Evolutionary conservation across 352 stramenopile genomes (phyloP), one percentile per base, ranked within the genome.

Genomic region (Phytophthora foliorum): DNA sequence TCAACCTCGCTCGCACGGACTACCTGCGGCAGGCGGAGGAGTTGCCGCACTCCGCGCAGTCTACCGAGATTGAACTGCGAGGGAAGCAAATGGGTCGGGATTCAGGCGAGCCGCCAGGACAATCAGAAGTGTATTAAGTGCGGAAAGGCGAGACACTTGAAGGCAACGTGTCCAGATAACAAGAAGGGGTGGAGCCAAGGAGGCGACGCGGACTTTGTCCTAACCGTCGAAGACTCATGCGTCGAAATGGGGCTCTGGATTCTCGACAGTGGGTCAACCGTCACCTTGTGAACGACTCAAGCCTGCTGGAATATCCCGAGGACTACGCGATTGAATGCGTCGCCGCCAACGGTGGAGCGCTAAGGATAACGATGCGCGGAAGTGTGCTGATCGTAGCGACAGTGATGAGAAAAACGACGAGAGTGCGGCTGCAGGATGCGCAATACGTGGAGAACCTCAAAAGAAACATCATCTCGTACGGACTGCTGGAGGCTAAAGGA

Each of bases 391-490:
- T 60, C 9, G 41, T 38, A 6, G 41, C 41, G 6, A 61, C 38
- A 17, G 48, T 25, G 4, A 44, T 56, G 59, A 39, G 39, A 0
- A 55, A 56, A 24, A 45, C 1, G 22, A 71, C 48, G 2, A 55
- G 24, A 3, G 46, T 69, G 54, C 27, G 14, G 21, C 38, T 68
- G 21, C 29, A 51, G 8, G 13, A 61, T 32, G 60, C 56, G 21
- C 51, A 68, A 16, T 61, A 57, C 50, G 60, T 50, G 3, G 49
- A 48, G 39, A 59, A 44, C 31, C 24, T 67, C 1, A 46, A 61
- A 36, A 60, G 58, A 24, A 74, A 69, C 54, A 62, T 74, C 1
- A 69, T 66, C 19, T 69, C 66, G 2, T 69, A 74, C 14, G 52
- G 66, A 1, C n/a, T 64, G 24, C n/a, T 74, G 14, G 58, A 69